phyloP scores from a whole-genome alignment of 2,329 filamentous ascomycete species.

The Fusarium euwallaceae region DNA sequence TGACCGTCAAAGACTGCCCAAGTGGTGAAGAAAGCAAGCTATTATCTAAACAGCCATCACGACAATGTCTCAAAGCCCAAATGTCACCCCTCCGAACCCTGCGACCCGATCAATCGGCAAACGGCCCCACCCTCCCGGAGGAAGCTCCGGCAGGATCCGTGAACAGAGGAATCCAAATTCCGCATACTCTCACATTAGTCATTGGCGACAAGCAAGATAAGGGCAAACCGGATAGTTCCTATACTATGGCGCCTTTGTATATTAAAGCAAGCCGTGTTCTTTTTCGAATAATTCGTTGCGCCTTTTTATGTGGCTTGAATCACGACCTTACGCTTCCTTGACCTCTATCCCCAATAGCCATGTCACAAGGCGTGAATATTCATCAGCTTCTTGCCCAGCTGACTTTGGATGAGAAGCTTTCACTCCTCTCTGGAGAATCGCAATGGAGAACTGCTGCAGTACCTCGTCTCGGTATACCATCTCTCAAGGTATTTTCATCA shows the following conservation, averaged over 20 bases:
- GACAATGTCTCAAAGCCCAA: not conserved
- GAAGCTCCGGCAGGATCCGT: slow-evolving; percentile 30
- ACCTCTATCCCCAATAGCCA: not conserved
- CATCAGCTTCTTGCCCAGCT: not conserved
- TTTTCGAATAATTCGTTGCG: not conserved
- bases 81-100: slow-evolving; percentile 17
- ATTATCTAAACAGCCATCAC: not conserved
- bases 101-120: slow-evolving; percentile 17
- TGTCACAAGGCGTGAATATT: not conserved
- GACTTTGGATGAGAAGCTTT: not conserved
- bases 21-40: not conserved
- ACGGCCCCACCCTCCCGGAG: slow-evolving; percentile 32
- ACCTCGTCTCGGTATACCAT: not conserved
- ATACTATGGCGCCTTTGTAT: not conserved
- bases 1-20: not conserved
- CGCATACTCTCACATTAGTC: not conserved
- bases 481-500: not conserved
- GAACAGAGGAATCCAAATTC: not conserved
- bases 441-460: not conserved
- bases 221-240: not conserved
- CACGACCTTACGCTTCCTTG: not conserved
- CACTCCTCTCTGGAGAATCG: not conserved
- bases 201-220: not conserved
- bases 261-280: not conserved
- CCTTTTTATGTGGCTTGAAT: not conserved